These are phyloP conservation scores for Pyricularia pennisetigena DNA, from an alignment of 2,329 filamentous ascomycete genomes.

Conservation along the genomic window DNA sequence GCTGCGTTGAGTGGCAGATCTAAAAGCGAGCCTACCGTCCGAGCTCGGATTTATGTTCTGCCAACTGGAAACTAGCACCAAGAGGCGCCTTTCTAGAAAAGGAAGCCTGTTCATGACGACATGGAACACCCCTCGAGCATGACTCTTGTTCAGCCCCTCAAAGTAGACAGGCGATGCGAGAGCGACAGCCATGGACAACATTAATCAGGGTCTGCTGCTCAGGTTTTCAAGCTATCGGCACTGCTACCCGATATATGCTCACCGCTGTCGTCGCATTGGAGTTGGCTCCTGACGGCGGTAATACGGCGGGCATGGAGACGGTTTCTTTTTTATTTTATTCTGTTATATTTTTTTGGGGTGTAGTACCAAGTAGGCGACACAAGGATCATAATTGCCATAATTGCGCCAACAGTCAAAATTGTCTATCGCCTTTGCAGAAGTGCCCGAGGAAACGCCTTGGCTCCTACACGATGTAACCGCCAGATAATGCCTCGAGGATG, in stretches of 20 bases:
- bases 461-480: background rate
- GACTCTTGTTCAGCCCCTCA: background rate
- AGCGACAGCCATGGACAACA: background rate
- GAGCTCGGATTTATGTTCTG: background rate
- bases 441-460: background rate
- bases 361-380: background rate
- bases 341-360: background rate
- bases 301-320: background rate
- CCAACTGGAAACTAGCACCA: background rate
- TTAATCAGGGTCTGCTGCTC: background rate
- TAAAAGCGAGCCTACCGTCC: background rate
- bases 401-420: background rate
- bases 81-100: background rate
- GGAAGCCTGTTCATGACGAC: constrained; percentile 1
- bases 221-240: background rate
- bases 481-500: background rate
- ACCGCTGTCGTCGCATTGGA: background rate
- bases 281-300: background rate
- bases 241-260: background rate
- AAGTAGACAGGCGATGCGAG: background rate
- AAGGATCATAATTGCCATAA: background rate
- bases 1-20: background rate
- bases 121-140: background rate
- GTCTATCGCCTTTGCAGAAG: background rate
- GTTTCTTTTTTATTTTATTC: background rate